Conservation (phyloP, 73 alveolate species). For the Paramecium caudatum region DNA sequence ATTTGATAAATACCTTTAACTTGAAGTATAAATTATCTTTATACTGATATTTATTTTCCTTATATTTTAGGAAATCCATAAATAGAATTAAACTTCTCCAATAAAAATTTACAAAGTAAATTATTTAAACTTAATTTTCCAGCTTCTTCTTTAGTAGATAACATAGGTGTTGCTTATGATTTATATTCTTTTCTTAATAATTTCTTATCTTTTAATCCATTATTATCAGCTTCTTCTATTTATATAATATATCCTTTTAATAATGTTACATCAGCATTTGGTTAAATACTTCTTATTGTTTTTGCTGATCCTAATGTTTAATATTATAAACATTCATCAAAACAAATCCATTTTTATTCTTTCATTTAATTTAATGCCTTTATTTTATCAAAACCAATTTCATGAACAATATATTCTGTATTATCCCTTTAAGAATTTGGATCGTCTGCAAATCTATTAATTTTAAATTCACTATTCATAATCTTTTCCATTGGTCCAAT, state of each 20-base stretch:
- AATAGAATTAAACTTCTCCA: neutral
- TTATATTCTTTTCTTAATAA: neutral
- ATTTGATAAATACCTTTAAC: neutral
- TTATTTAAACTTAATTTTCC: neutral
- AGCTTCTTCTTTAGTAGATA: neutral
- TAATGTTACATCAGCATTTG: constrained; percentile 12
- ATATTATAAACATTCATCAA: constrained; percentile 8
- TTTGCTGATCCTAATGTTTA: too few relatives aligned
- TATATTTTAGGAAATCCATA: neutral
- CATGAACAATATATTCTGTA: neutral
- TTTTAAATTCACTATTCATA: neutral
- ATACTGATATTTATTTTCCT: neutral
- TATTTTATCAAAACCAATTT: neutral
- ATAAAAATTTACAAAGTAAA: neutral
- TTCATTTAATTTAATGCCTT: neutral
- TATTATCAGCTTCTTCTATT: neutral
- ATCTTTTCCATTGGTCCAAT: neutral
- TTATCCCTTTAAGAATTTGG: neutral
- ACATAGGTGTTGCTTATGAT: neutral
- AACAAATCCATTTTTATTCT: neutral
- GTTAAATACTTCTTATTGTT: neutral
- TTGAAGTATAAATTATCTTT: neutral
- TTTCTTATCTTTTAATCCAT: neutral
- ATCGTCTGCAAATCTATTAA: neutral
- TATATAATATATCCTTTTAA: neutral